Base-by-base conservation (phyloP, 2,329 filamentous ascomycete species). In the Cercospora sojina region DNA sequence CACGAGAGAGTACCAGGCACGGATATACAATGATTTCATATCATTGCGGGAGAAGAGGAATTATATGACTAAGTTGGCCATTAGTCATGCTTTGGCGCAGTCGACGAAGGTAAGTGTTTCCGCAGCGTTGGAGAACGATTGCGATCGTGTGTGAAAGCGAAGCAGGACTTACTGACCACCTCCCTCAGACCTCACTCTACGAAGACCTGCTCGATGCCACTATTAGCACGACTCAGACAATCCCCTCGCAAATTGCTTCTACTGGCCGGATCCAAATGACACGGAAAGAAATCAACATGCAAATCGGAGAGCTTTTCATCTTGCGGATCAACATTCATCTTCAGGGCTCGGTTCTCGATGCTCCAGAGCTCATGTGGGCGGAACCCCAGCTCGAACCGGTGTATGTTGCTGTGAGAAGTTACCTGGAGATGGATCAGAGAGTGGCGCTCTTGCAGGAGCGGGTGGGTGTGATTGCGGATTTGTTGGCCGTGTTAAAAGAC, bases 11-110 rank as follows among this genome's bases (percentile, higher is more conserved):
- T 99, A 99, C 78, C 96, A 99, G 80, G 92, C 95, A 23, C 90
- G 95, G 60, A 99, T 99, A 79, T 99, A 99, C 85, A 99, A 99
- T 80, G 95, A 99, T 80, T 99, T 99, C 75, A 99, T 99, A 79
- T 95, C 92, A 2, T 81, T 99, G 67, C 86, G 93, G 58, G 94
- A 98, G 74, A 97, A 96, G 80, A 89, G 89, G 75, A 97, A 96
- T 79, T 96, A 98, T 82, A 98, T 98, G 95, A 96, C 91, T 72
- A 98, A 98, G 81, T 84, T 98, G 41, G 93, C 94, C 64, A 98
- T 98, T 76, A 96, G 92, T 16, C 95, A 99, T 81, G 95, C 95
- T 2, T 83, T 99, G 57, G 91, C 94, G 0, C 95, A 99, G 79
- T 96, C 92, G 70, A 95, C 98, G 76, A 98, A 99, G 86, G 89